Conservation (phyloP, 371 early-diverging fungal genomes). For the Mortierella sp. region DNA sequence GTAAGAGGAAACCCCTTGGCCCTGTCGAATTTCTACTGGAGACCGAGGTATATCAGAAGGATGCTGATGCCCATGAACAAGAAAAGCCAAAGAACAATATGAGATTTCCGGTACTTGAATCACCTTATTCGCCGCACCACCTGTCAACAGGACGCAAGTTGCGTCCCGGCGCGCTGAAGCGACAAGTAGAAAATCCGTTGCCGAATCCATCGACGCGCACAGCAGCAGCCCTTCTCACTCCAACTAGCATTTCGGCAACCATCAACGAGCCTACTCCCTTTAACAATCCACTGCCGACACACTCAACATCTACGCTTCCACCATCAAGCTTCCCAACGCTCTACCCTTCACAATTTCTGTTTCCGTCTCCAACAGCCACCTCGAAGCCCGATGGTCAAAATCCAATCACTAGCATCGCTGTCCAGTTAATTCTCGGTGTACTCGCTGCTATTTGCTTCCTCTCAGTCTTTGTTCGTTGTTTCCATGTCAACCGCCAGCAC, state of each 20-base stretch:
- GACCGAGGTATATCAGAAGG: slow-evolving; percentile 14
- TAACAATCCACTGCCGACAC: too few relatives aligned
- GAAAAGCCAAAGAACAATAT: not conserved
- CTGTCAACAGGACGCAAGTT: too few relatives aligned
- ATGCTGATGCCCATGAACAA: not conserved
- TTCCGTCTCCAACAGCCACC: slow-evolving; percentile 1
- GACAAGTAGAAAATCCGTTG: too few relatives aligned
- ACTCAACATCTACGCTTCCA: not conserved
- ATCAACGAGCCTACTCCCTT: too few relatives aligned
- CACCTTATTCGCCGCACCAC: too few relatives aligned
- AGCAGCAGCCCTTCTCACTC: too few relatives aligned
- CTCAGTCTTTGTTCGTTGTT: slow-evolving; percentile 16
- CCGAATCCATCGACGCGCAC: too few relatives aligned
- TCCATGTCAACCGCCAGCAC: slow-evolving; percentile 15
- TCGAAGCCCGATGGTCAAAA: slow-evolving; percentile 6
- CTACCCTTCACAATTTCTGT: too few relatives aligned
- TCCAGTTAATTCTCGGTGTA: slow-evolving; percentile 26
- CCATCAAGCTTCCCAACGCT: not conserved
- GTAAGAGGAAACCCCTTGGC: slow-evolving; percentile 8
- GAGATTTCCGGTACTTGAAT: too few relatives aligned
- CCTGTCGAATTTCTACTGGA: slow-evolving; percentile 6
- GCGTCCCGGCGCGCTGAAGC: too few relatives aligned
- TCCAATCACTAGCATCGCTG: slow-evolving; percentile 20
- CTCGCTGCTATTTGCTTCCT: slow-evolving; percentile 14
- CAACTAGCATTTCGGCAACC: too few relatives aligned